A percentile compares a stretch with the other conserved stretches of the same genome.
Conservation (phyloP, 2,329 filamentous ascomycete species). For the Cladosporium cucumerinum region DNA sequence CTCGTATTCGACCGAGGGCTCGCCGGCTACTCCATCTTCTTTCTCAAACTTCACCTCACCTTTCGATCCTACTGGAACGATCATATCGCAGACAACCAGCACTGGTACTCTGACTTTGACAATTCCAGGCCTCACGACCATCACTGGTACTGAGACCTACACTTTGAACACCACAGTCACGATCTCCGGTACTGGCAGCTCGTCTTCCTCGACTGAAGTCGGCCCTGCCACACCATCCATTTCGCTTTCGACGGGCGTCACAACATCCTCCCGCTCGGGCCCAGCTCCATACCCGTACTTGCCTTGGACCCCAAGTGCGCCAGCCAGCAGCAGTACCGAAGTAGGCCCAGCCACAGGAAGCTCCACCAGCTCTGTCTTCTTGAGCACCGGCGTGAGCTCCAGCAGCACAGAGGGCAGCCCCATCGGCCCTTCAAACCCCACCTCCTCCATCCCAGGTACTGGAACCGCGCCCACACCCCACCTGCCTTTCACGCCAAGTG, state of each 20-base stretch:
- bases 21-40: conserved; percentile 8
- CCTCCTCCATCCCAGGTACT: conserved; percentile 19
- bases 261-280: conserved; percentile 41
- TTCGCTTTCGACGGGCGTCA: conserved; percentile 31
- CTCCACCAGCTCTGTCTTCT: background rate
- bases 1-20: conserved; percentile 16
- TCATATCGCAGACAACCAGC: conserved; percentile 22
- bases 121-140: background rate
- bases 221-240: conserved; percentile 17
- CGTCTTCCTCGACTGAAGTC: conserved; percentile 7
- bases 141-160: conserved; percentile 15
- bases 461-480: conserved; percentile 7
- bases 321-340: background rate
- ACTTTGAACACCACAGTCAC: conserved; percentile 28
- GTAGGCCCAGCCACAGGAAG: background rate
- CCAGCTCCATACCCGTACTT: conserved; percentile 36
- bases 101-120: conserved; percentile 6
- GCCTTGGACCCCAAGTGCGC: conserved; percentile 17
- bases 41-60: background rate
- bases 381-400: conserved; percentile 4
- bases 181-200: background rate
- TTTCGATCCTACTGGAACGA: conserved; percentile 2
- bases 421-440: conserved; percentile 18
- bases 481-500: conserved; percentile 1
- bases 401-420: conserved; percentile 17